Percentiles rank a stretch among this genome's conserved stretches.
These are phyloP conservation scores for Wickerhamiella shivajii DNA, from an alignment of 805 yeast species.

Conservation along the genomic window DNA sequence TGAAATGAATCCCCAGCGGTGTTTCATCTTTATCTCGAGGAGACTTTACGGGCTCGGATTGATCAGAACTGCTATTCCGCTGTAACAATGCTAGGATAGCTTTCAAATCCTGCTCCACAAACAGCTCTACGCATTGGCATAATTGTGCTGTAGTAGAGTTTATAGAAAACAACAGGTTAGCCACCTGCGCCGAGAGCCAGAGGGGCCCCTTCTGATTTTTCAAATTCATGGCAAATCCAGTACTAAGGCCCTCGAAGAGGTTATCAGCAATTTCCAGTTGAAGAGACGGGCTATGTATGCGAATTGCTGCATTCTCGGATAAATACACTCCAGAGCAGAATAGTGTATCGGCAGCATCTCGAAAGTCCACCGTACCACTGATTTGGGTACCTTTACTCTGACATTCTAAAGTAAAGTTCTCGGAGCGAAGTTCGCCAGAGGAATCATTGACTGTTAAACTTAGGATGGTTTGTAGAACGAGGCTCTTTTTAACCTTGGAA, in stretches of 20 bases:
- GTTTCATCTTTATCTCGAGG: no score
- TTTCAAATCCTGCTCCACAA: conserved; percentile 12
- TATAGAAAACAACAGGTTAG: conserved; percentile 12
- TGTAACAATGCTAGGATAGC: not conserved
- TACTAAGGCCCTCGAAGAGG: conserved; percentile 11
- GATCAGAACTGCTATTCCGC: no score
- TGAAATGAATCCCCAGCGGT: not conserved
- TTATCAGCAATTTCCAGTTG: conserved; percentile 16
- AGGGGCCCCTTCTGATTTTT: conserved; percentile 7
- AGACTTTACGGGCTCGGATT: no score
- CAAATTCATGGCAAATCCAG: conserved; percentile 14
- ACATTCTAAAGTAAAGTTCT: conserved; percentile 14
- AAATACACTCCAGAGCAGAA: conserved; percentile 14
- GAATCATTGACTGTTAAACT: conserved; percentile 11
- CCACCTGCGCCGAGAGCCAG: conserved; percentile 13
- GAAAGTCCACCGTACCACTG: conserved; percentile 12
- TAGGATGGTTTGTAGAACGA: no score
- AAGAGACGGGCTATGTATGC: conserved; percentile 8
- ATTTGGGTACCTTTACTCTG: conserved; percentile 17
- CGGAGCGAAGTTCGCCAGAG: conserved; percentile 11
- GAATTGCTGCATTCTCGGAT: conserved; percentile 13
- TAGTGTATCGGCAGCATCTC: conserved; percentile 3
- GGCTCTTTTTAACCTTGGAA: no score
- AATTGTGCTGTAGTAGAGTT: conserved; percentile 11
- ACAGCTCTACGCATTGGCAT: conserved; percentile 5